Conservation (phyloP, 2,329 filamentous ascomycete genomes). For the Fusarium pininemorale region DNA sequence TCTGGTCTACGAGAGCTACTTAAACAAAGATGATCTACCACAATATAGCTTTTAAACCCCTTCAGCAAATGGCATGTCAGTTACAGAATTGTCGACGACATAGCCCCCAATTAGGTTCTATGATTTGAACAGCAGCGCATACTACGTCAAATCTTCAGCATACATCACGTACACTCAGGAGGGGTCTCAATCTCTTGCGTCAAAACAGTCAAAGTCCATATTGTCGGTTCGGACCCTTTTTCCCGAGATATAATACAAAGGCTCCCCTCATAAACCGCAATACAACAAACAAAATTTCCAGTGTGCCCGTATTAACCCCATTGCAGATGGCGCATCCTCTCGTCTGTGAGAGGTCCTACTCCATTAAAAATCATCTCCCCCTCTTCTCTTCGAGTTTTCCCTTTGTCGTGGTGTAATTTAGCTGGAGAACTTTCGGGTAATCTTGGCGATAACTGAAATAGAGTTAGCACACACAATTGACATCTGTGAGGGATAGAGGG, state of each 20-base stretch:
- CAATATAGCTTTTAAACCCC: neutral
- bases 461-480: slow-evolving; percentile 32
- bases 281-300: slow-evolving; percentile 43
- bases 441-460: slow-evolving; percentile 85
- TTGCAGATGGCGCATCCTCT: slow-evolving; percentile 37
- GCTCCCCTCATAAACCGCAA: slow-evolving; percentile 42
- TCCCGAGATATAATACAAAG: slow-evolving; percentile 47
- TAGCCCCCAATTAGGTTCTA: neutral
- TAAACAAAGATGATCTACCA: too few species aligned
- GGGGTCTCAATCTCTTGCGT: neutral
- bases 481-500: neutral
- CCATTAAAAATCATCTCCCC: slow-evolving; percentile 32
- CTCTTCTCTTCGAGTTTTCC: slow-evolving; percentile 1
- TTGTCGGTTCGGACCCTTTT: slow-evolving; percentile 41
- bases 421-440: slow-evolving; percentile 86
- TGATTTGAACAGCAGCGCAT: neutral
- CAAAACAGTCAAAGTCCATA: slow-evolving; percentile 39
- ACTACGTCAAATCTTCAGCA: neutral
- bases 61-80: neutral
- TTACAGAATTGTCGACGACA: neutral
- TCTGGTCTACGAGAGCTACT: neutral
- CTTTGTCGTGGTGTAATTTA: slow-evolving; percentile 48
- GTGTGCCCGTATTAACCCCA: slow-evolving; percentile 40
- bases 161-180: neutral
- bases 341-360: slow-evolving; percentile 30